These are phyloP conservation scores for Triadica sebifera DNA, from an alignment of 345 rosid species.

Conservation along the genomic window DNA sequence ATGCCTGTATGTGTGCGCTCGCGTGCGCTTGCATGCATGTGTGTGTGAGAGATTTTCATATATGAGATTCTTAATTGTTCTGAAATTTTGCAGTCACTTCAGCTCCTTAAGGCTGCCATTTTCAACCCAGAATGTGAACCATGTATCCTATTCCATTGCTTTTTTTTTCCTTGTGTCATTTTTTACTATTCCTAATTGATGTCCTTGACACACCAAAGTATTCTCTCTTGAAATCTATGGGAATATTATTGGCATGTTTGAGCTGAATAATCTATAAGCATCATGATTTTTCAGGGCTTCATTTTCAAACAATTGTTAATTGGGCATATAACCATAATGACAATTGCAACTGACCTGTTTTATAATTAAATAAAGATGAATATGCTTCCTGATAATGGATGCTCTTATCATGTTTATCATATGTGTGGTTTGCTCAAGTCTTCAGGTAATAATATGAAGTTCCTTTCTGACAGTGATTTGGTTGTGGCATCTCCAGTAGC, in stretches of 20 bases:
- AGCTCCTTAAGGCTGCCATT: conserved; percentile 70
- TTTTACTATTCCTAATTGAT: conserved; percentile 8
- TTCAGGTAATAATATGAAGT: conserved; percentile 21
- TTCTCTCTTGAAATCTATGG: conserved; percentile 93
- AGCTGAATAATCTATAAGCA: conserved; percentile 92
- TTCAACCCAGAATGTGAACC: conserved; percentile 82
- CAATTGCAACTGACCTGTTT: conserved; percentile 1
- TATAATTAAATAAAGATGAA: not conserved
- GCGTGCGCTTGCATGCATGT: not conserved
- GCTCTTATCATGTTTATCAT: conserved; percentile 1
- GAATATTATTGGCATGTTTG: conserved; percentile 89
- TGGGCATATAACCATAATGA: conserved; percentile 1
- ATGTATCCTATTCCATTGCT: conserved; percentile 49
- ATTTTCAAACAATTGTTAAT: conserved; percentile 3
- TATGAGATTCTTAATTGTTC: conserved; percentile 3
- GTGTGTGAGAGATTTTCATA: not conserved
- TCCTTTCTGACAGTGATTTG: conserved; percentile 66
- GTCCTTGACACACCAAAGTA: conserved; percentile 68
- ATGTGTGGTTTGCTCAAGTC: conserved; percentile 11
- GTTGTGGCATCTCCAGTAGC: conserved; percentile 94
- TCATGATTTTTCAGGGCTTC: conserved; percentile 7
- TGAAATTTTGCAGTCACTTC: conserved; percentile 59
- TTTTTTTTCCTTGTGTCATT: not conserved
- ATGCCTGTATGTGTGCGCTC: not conserved
- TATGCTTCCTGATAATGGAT: not conserved